Evolutionary conservation across 129 eudicot genomes (phyloP).

Genomic region (Apium graveolens): DNA sequence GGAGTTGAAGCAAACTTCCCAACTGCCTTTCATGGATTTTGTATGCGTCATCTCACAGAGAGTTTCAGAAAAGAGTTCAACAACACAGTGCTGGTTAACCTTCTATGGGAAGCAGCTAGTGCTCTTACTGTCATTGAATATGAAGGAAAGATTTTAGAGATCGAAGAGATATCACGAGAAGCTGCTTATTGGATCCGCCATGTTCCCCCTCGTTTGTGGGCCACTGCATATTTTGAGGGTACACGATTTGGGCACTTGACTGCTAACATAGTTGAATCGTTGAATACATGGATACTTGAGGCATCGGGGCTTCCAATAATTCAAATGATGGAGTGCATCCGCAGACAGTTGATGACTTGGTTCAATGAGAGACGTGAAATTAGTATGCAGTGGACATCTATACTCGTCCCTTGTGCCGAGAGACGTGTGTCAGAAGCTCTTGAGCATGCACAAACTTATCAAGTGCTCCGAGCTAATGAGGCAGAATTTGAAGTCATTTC

Average conservation of each 20-base stretch:
- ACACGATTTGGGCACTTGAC: constrained; percentile 60
- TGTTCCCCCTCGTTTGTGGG: constrained; percentile 66
- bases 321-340: constrained; percentile 83
- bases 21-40: constrained; percentile 79
- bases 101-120: constrained; percentile 71
- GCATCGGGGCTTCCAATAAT: constrained; percentile 74
- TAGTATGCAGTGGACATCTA: constrained; percentile 70
- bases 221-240: constrained; percentile 64
- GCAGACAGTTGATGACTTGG: constrained; percentile 74
- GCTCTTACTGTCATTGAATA: constrained; percentile 53
- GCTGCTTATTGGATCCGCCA: constrained; percentile 61
- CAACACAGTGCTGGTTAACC: constrained; percentile 57
- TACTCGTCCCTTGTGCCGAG: constrained; percentile 66
- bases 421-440: constrained; percentile 66
- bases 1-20: constrained; percentile 73
- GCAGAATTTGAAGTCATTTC: constrained; percentile 78
- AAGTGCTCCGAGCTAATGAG: constrained; percentile 71
- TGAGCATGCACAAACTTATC: constrained; percentile 51
- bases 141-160: constrained; percentile 50
- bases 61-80: constrained; percentile 72
- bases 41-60: constrained; percentile 70
- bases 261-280: constrained; percentile 52
- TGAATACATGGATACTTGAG: constrained; percentile 58
- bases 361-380: constrained; percentile 67
- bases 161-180: constrained; percentile 62